These are phyloP conservation scores for Nakazawaea molendinolei DNA, from an alignment of 805 yeast genomes.

Conservation along the genomic window DNA sequence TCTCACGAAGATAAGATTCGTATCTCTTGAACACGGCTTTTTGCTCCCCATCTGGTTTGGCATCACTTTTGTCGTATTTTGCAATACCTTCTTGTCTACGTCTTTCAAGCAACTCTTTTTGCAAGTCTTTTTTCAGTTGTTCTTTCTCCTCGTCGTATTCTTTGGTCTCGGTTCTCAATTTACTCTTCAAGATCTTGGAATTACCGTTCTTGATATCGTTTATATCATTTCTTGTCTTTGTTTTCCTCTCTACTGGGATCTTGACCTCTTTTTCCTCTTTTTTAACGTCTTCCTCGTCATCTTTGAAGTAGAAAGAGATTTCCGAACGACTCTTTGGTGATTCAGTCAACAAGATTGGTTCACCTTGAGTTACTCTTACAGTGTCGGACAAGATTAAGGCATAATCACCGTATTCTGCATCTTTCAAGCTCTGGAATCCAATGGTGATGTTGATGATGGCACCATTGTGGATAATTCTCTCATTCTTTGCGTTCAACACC, in stretches of 20 bases:
- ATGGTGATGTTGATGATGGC: constrained; percentile 69
- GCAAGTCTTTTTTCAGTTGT: constrained; percentile 75
- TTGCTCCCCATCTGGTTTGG: constrained; percentile 47
- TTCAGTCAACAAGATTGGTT: constrained; percentile 63
- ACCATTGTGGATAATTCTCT: constrained; percentile 60
- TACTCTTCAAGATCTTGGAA: constrained; percentile 70
- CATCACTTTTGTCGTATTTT: constrained; percentile 71
- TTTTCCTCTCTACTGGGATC: constrained; percentile 11
- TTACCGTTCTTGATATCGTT: constrained; percentile 22
- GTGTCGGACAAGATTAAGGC: constrained; percentile 79
- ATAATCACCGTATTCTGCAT: constrained; percentile 51
- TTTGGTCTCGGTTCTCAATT: constrained; percentile 69
- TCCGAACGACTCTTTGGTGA: constrained; percentile 68
- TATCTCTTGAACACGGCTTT: constrained; percentile 81
- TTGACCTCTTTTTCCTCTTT: constrained; percentile 22
- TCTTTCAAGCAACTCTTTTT: constrained; percentile 74
- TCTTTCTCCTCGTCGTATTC: constrained; percentile 74
- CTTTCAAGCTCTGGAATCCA: constrained; percentile 63
- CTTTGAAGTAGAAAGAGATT: constrained; percentile 77
- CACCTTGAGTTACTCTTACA: constrained; percentile 55
- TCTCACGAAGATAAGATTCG: constrained; percentile 89
- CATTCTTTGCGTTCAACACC: constrained; percentile 66
- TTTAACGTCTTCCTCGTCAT: constrained; percentile 47
- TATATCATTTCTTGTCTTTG: constrained; percentile 33
- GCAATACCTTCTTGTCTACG: constrained; percentile 83